These are phyloP conservation scores for Silene vulgaris DNA, from an alignment of 179 eudicot species.

Conservation along the genomic window DNA sequence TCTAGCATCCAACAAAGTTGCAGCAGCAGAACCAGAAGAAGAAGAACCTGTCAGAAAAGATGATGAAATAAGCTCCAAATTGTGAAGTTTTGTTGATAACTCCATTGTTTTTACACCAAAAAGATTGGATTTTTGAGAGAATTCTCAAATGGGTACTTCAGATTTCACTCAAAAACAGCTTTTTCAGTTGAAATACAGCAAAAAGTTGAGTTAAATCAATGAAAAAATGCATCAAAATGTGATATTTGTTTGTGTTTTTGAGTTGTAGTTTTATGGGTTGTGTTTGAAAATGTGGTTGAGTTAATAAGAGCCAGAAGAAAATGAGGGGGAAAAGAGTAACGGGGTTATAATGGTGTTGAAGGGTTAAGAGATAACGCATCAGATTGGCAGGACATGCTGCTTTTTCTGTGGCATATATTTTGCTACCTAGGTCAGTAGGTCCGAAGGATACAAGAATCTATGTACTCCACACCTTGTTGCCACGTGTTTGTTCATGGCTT, in stretches of 20 bases:
- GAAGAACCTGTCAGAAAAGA: slow-evolving; percentile 47
- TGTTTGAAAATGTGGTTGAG: neutral
- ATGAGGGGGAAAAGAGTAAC: neutral
- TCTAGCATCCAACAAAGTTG: slow-evolving; percentile 27
- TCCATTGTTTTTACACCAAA: slow-evolving; percentile 20
- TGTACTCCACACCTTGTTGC: slow-evolving; percentile 18
- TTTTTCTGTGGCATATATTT: slow-evolving; percentile 27
- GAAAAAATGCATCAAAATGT: neutral
- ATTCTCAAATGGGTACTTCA: neutral
- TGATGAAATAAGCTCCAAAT: slow-evolving; percentile 51
- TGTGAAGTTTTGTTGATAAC: slow-evolving; percentile 52
- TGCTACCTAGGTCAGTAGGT: neutral
- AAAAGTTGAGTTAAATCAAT: slow-evolving; percentile 11
- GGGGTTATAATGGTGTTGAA: slow-evolving; percentile 5
- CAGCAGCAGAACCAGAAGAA: neutral
- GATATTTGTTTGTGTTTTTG: neutral
- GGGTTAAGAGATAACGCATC: slow-evolving; percentile 5
- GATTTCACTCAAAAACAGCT: slow-evolving; percentile 11
- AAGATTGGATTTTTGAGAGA: slow-evolving; percentile 13
- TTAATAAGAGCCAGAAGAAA: neutral
- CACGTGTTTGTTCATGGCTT: slow-evolving; percentile 19
- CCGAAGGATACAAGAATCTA: slow-evolving; percentile 5
- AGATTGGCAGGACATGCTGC: slow-evolving; percentile 18
- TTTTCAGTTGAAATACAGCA: slow-evolving; percentile 4
- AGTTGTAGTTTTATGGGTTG: neutral